Evolutionary conservation across 2,329 filamentous ascomycete species (phyloP), one percentile per base, ranked within the genome.

Genomic region (Ophiocordyceps camponoti-saundersi): DNA sequence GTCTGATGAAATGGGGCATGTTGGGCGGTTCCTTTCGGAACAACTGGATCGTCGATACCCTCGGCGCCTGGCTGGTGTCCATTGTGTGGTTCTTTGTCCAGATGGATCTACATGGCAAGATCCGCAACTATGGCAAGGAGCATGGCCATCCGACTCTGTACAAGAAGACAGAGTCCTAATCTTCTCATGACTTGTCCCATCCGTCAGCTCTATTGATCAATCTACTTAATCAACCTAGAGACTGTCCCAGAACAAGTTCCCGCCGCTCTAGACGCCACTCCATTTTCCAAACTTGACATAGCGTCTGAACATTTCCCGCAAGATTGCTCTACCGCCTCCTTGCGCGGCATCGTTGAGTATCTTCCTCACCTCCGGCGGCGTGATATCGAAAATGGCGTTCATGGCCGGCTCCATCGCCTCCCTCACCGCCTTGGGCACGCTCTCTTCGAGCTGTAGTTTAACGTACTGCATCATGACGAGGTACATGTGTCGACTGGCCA

Each of bases 271-370:
- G 22, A 78, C 68, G 32, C 75, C 75, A 46, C 63, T 76, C 76
- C 77, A 80, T 65, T 78, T 79, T 41, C 77, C 77, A 64, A 79
- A 80, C 60, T 70, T 75, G 57, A 67, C 67, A 57, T 77, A 82
- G 58, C 71, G 65, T 55, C 69, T 73, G 51, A 72, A 79, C 65
- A 80, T 64, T 49, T 73, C 70, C 52, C 67, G 67, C 58, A 80
- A 68, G 26, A 82, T 69, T 1, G 72, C 76, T 50, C 78, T 64
- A 7, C 77, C 77, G 52, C 71, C 74, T 3, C 63, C 65, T 56
- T 81, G 77, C 61, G 81, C 67, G 26, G 67, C 68, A 52, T 81
- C 77, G 53, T 74, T 77, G 48, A 81, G 59, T 23, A 77, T 68
- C 58, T 70, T 72, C 54, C 74, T 64, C 43, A 65, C 67, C 48